phyloP scores from a whole-genome alignment of 2,329 filamentous ascomycete species.

The Aspergillus thermomutatus region DNA sequence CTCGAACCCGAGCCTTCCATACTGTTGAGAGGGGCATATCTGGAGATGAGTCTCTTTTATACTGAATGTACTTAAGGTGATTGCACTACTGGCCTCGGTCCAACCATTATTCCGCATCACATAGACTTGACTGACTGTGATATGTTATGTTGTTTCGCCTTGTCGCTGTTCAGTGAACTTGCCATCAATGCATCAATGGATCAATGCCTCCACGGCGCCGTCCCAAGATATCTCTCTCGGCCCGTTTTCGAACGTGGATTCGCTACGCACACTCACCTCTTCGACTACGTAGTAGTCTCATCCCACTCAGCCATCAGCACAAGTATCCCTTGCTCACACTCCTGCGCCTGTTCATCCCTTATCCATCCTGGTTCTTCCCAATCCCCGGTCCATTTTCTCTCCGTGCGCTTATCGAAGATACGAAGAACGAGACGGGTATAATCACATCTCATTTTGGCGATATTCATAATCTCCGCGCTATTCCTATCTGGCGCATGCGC shows the following conservation, averaged over 20 bases:
- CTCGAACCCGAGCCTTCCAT: constrained; percentile 1
- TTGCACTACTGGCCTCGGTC: too few species aligned
- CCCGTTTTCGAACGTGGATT: constrained; percentile 13
- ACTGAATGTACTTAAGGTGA: too few species aligned
- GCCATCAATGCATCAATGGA: constrained; percentile 2
- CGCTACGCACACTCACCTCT: constrained; percentile 17
- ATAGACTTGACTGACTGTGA: too few species aligned
- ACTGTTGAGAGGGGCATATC: neutral
- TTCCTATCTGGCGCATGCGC: constrained; percentile 25
- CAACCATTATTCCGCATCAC: too few species aligned
- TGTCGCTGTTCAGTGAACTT: too few species aligned
- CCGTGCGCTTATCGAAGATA: constrained; percentile 11
- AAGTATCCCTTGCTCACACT: constrained; percentile 18
- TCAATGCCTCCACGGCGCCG: constrained; percentile 9
- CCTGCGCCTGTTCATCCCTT: constrained; percentile 21
- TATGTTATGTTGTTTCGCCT: too few species aligned
- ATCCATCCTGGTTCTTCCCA: constrained; percentile 22
- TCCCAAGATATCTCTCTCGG: constrained; percentile 11
- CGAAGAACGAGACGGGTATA: constrained; percentile 6
- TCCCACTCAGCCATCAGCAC: constrained; percentile 18
- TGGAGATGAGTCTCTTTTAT: too few species aligned
- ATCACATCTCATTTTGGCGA: constrained; percentile 8
- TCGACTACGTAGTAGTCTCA: constrained; percentile 16
- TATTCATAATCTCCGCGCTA: constrained; percentile 23
- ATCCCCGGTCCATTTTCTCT: constrained; percentile 19